A percentile compares a stretch with the other conserved stretches of the same genome.
Evolutionary conservation across 768 basidiomycete species (phyloP).

Genomic region (Gyrodon lividus): DNA sequence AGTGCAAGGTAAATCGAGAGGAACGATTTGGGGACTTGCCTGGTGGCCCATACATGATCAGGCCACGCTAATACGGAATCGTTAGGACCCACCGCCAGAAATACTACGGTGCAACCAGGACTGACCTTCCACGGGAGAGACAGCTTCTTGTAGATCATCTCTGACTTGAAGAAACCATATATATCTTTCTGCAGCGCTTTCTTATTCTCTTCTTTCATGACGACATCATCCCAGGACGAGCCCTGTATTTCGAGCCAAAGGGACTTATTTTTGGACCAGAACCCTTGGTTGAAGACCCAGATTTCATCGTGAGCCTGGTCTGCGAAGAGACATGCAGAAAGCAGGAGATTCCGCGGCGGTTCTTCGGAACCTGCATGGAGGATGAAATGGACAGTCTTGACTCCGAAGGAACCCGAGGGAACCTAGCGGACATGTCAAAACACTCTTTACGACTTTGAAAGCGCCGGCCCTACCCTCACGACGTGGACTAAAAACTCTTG

Average conservation of each 20-base stretch:
- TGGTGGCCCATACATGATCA: constrained; percentile 84
- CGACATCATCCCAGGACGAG: constrained; percentile 73
- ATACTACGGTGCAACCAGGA: not conserved
- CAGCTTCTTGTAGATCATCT: constrained; percentile 68
- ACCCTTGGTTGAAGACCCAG: constrained; percentile 73
- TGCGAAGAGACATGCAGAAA: constrained; percentile 50
- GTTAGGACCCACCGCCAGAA: not conserved
- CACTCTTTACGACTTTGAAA: not conserved
- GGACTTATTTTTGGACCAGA: constrained; percentile 59
- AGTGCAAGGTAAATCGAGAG: not conserved
- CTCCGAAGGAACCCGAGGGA: constrained; percentile 17
- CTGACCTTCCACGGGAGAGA: constrained; percentile 81
- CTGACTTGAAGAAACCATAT: constrained; percentile 76
- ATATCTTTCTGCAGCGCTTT: constrained; percentile 67
- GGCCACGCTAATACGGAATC: constrained; percentile 53
- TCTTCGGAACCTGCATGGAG: constrained; percentile 63
- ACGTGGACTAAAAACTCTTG: constrained; percentile 57
- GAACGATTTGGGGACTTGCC: constrained; percentile 35
- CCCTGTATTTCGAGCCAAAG: constrained; percentile 65
- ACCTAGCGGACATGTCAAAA: constrained; percentile 27
- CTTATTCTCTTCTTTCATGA: constrained; percentile 72
- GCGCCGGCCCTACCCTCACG: constrained; percentile 40
- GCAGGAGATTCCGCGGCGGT: constrained; percentile 48
- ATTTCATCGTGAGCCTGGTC: constrained; percentile 65
- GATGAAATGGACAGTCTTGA: constrained; percentile 43